Evolutionary conservation across 805 yeast genomes (phyloP).

Genomic region (Clavispora vitiphila): DNA sequence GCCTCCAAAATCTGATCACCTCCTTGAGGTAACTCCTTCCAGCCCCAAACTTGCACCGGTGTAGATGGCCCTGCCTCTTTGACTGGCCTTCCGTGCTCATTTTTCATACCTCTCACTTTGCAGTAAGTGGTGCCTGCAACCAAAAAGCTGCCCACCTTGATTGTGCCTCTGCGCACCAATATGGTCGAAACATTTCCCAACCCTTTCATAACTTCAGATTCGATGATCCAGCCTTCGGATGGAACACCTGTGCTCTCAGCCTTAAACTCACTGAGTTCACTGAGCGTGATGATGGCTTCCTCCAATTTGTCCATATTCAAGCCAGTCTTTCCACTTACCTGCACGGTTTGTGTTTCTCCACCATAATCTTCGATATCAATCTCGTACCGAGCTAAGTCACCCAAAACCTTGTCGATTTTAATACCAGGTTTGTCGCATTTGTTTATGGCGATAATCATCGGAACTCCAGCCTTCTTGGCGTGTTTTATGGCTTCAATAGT

Average conservation of each 20-base stretch:
- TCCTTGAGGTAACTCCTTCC: slow-evolving; percentile 90
- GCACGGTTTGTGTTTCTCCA: slow-evolving; percentile 88
- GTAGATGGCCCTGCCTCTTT: slow-evolving; percentile 76
- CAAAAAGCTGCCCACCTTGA: slow-evolving; percentile 64
- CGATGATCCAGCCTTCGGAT: slow-evolving; percentile 85
- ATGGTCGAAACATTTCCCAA: slow-evolving; percentile 85
- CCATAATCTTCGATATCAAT: slow-evolving; percentile 90
- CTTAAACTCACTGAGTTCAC: slow-evolving; percentile 77
- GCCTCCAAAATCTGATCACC: slow-evolving; percentile 84
- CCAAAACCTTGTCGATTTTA: slow-evolving; percentile 68
- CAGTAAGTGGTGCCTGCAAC: slow-evolving; percentile 88
- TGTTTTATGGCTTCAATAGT: slow-evolving; percentile 94
- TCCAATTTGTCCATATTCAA: slow-evolving; percentile 84
- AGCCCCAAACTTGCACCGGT: slow-evolving; percentile 88
- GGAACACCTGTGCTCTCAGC: slow-evolving; percentile 49
- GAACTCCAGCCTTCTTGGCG: slow-evolving; percentile 75
- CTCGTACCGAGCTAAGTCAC: slow-evolving; percentile 71
- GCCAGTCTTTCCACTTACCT: slow-evolving; percentile 86
- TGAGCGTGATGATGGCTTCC: slow-evolving; percentile 78
- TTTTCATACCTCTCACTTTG: slow-evolving; percentile 71
- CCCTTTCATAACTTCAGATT: slow-evolving; percentile 76
- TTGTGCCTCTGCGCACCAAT: slow-evolving; percentile 71
- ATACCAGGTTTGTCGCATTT: slow-evolving; percentile 82
- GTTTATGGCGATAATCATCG: slow-evolving; percentile 85
- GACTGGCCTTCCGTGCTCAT: slow-evolving; percentile 63